Evolutionary conservation across 768 basidiomycete genomes (phyloP).

Genomic region (Russula brevipes): DNA sequence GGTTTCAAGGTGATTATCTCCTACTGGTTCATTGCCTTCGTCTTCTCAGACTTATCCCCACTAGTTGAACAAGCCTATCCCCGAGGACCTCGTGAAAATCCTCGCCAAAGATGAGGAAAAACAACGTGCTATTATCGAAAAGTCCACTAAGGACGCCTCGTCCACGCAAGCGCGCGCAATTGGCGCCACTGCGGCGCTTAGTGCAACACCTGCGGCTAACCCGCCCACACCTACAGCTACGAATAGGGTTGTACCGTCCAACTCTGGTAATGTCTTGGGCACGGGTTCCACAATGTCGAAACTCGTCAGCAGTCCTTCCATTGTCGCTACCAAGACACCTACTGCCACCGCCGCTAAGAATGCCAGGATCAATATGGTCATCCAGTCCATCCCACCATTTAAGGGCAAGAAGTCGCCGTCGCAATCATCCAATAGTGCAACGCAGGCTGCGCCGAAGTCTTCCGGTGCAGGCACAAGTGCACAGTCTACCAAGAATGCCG

Average conservation of each 20-base stretch:
- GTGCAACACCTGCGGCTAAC: constrained; percentile 43
- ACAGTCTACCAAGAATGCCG: constrained; percentile 25
- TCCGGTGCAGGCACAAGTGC: constrained; percentile 28
- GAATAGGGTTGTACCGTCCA: constrained; percentile 29
- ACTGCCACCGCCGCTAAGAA: constrained; percentile 17
- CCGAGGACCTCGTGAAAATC: constrained; percentile 88
- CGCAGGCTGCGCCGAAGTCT: constrained; percentile 29
- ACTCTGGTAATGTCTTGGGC: constrained; percentile 16
- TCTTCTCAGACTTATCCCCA: not conserved
- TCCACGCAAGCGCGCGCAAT: constrained; percentile 67
- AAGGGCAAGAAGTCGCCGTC: constrained; percentile 45
- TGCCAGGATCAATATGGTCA: constrained; percentile 59
- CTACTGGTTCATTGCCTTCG: not conserved
- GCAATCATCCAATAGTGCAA: constrained; percentile 33
- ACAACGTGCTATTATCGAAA: constrained; percentile 77
- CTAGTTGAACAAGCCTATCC: constrained; percentile 89
- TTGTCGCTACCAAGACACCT: constrained; percentile 11
- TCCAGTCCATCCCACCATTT: constrained; percentile 90
- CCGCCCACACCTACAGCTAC: constrained; percentile 30
- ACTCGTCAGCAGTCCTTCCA: constrained; percentile 24
- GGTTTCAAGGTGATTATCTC: constrained; percentile 75
- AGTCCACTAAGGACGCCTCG: constrained; percentile 61
- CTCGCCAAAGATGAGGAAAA: constrained; percentile 92
- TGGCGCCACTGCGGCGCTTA: constrained; percentile 33
- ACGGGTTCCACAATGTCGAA: constrained; percentile 12